Evolutionary conservation across 148 eudicot species (phyloP).

Genomic region (Bassia scoparia): DNA sequence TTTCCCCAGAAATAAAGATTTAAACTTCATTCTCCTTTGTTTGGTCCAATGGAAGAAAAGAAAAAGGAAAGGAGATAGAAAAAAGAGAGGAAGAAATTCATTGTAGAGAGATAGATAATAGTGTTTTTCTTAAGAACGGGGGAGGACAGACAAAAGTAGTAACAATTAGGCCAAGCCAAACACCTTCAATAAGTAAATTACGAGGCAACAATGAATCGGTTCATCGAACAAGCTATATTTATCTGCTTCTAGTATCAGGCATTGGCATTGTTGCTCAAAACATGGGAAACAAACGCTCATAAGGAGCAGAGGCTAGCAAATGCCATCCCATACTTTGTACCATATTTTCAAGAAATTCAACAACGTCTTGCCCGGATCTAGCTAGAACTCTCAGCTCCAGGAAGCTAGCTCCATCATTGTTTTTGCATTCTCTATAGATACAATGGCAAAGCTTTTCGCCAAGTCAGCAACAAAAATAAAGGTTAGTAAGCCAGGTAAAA

Average conservation of each 20-base stretch:
- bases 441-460: slow-evolving; percentile 64
- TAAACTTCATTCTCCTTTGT: no score
- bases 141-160: no score
- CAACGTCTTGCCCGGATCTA: slow-evolving; percentile 36
- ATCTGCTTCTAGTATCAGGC: background rate
- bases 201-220: background rate
- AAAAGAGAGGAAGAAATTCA: no score
- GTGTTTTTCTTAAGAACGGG: no score
- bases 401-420: slow-evolving; percentile 59
- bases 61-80: no score
- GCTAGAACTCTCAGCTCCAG: slow-evolving; percentile 62
- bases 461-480: background rate
- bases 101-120: no score
- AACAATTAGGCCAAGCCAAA: background rate
- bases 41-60: no score
- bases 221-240: background rate
- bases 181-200: background rate
- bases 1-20: no score
- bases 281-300: slow-evolving; percentile 59
- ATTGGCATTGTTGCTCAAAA: background rate
- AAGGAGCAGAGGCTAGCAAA: slow-evolving; percentile 70
- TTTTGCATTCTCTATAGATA: slow-evolving; percentile 59
- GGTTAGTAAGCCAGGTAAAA: background rate
- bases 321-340: slow-evolving; percentile 59
- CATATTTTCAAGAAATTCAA: slow-evolving; percentile 83